These are phyloP conservation scores for Mrakia hoshinonis DNA, from an alignment of 768 basidiomycete genomes.

Conservation along the genomic window DNA sequence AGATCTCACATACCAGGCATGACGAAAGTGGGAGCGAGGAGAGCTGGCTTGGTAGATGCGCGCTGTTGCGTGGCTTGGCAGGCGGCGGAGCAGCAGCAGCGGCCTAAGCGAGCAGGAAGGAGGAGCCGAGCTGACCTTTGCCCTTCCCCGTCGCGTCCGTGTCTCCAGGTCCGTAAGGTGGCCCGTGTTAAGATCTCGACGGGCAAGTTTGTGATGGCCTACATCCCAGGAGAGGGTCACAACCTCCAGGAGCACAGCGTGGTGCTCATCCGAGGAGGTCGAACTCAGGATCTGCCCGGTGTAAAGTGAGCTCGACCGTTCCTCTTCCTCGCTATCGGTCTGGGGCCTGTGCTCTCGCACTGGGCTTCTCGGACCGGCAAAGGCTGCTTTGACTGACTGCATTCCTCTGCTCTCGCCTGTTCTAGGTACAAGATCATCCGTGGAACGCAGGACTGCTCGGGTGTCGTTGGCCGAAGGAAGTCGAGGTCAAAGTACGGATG, in stretches of 20 bases:
- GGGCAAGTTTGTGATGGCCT: slow-evolving; percentile 81
- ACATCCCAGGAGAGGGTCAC: slow-evolving; percentile 95
- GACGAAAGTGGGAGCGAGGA: no score
- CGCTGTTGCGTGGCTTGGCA: no score
- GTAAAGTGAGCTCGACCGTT: slow-evolving; percentile 56
- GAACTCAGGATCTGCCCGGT: slow-evolving; percentile 96
- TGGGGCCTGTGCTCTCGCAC: not conserved
- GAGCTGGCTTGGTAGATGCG: no score
- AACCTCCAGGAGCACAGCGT: slow-evolving; percentile 97
- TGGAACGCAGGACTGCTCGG: slow-evolving; percentile 82
- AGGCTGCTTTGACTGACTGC: not conserved
- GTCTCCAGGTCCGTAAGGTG: slow-evolving; percentile 59
- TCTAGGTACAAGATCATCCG: slow-evolving; percentile 89
- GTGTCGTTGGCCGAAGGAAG: slow-evolving; percentile 71
- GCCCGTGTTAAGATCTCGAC: slow-evolving; percentile 84
- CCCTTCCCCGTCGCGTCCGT: not conserved
- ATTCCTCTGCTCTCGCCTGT: not conserved
- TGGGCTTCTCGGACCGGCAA: not conserved
- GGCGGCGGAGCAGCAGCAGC: no score
- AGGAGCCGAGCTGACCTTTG: not conserved
- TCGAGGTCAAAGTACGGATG: slow-evolving; percentile 89
- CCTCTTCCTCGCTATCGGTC: not conserved
- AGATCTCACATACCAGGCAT: no score
- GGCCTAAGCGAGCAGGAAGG: not conserved
- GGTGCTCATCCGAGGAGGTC: slow-evolving; percentile 85